These are phyloP conservation scores for Boletus sp. DNA, from an alignment of 1,284 basidiomycete genomes.

Conservation along the genomic window DNA sequence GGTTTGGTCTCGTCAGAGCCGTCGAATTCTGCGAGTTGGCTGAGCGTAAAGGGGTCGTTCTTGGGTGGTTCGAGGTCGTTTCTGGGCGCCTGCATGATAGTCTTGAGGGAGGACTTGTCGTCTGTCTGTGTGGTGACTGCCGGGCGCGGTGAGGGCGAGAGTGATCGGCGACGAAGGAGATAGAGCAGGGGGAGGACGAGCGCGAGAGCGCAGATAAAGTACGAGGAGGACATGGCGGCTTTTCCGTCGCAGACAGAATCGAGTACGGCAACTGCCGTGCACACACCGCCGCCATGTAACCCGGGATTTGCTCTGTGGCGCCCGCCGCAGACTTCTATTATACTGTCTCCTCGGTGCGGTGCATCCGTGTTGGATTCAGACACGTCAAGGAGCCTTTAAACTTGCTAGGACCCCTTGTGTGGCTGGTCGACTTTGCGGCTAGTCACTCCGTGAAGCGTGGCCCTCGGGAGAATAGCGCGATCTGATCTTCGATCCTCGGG, in stretches of 20 bases:
- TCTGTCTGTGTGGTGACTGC: constrained; percentile 18
- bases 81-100: constrained; percentile 65
- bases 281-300: too few relatives aligned
- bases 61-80: constrained; percentile 70
- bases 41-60: constrained; percentile 69
- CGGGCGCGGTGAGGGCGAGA: not conserved
- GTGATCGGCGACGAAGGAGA: constrained; percentile 13
- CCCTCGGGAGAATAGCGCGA: constrained; percentile 13
- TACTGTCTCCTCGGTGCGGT: not conserved
- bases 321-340: too few relatives aligned
- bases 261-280: constrained; percentile 18
- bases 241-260: not conserved
- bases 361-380: not conserved
- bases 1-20: constrained; percentile 62
- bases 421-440: constrained; percentile 11
- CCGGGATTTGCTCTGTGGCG: too few relatives aligned
- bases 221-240: not conserved
- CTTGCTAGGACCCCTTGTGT: constrained; percentile 8
- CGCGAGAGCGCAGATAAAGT: constrained; percentile 22
- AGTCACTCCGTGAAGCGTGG: constrained; percentile 24
- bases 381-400: constrained; percentile 16
- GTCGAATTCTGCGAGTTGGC: constrained; percentile 66
- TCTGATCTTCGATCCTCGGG: not conserved
- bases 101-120: constrained; percentile 44
- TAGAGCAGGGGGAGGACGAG: constrained; percentile 25